A percentile compares a stretch with the other conserved stretches of the same genome.
These are phyloP conservation scores for Metarhizium rileyi DNA, from an alignment of 2,329 filamentous ascomycete genomes.

Conservation along the genomic window DNA sequence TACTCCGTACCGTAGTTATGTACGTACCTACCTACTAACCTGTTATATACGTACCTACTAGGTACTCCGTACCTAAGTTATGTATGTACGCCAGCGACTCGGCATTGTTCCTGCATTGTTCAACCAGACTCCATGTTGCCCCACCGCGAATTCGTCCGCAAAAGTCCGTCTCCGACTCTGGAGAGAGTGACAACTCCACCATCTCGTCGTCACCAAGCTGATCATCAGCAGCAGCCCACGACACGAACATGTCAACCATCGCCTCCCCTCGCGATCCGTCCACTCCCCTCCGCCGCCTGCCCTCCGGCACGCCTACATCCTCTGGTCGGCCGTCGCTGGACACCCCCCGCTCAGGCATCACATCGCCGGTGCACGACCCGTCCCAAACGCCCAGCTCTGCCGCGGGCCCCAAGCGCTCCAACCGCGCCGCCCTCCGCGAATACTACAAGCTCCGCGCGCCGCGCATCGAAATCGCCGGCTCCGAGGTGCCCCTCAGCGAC, in stretches of 20 bases:
- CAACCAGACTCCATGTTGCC: background rate
- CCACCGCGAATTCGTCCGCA: too few relatives aligned
- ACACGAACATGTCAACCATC: conserved; percentile 50
- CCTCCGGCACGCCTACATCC: conserved; percentile 55
- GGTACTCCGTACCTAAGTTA: too few relatives aligned
- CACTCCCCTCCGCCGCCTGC: conserved; percentile 46
- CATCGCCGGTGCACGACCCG: conserved; percentile 35
- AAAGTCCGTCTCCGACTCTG: background rate
- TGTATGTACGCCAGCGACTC: background rate
- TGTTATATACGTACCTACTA: too few relatives aligned
- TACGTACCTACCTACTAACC: too few relatives aligned
- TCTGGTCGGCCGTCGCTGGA: conserved; percentile 70
- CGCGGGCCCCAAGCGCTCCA: conserved; percentile 42
- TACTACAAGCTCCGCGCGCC: conserved; percentile 71
- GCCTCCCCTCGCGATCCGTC: conserved; percentile 51
- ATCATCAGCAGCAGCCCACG: background rate
- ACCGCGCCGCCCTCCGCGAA: conserved; percentile 80
- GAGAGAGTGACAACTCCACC: background rate
- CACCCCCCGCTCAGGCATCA: conserved; percentile 47
- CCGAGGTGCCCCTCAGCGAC: conserved; percentile 56
- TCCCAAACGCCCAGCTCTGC: conserved; percentile 26
- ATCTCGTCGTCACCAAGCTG: background rate
- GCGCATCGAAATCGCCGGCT: conserved; percentile 35
- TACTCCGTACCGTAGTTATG: too few relatives aligned
- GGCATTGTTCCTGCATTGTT: background rate